Base-by-base conservation (phyloP, 2,329 filamentous ascomycete genomes). In the Graphilbum fragrans region DNA sequence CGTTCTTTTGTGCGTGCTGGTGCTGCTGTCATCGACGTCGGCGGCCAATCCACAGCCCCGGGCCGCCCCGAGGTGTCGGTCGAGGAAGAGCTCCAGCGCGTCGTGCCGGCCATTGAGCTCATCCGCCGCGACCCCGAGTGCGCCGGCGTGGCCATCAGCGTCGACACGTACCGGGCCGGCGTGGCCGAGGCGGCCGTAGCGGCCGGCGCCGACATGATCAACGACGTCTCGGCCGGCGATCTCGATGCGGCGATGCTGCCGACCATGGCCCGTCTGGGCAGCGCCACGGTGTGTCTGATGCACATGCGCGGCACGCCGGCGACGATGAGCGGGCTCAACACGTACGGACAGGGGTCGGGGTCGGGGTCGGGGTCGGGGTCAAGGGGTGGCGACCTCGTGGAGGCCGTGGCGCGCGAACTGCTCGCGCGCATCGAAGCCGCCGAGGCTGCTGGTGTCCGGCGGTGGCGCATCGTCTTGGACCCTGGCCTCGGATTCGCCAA, bases 401-500 rank as follows among this genome's bases (percentile, higher is more conserved):
- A 67, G 0, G 76, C 73, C 10, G 69, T 94, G 3, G 75, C 71
- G 6, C 51, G 56, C 2, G 88, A 94, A 60, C 73, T 95, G 5
- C 64, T 71, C 3, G 68, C 63, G 9, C 81, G 88, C 16, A 72
- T 96, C 5, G 64, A 65, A 0, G 84, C 76, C 2, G 92, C 92
- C 19, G 71, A 93, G 58, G 70, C 66, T 14, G 87, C 86, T 0
- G 92, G 92, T 1, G 74, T 98, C 35, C 73, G 85, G 4, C 80
- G 88, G 38, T 98, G 92, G 92, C 83, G 90, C 49, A 93, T 98
- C 49, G 79, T 96, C 27, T 75, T 96, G 2, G 92, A 98, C 57
- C 92, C 92, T 0, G 92, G 92, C 0, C 74, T 98, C 25, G 92
- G 92, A 0, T 98, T 98, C 56, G 87, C 92, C 42, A 98, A 98